Percentiles rank a stretch among this genome's conserved stretches.
phyloP scores from a whole-genome alignment of 108 stramenopile species.

The Hondaea fermentalgiana region DNA sequence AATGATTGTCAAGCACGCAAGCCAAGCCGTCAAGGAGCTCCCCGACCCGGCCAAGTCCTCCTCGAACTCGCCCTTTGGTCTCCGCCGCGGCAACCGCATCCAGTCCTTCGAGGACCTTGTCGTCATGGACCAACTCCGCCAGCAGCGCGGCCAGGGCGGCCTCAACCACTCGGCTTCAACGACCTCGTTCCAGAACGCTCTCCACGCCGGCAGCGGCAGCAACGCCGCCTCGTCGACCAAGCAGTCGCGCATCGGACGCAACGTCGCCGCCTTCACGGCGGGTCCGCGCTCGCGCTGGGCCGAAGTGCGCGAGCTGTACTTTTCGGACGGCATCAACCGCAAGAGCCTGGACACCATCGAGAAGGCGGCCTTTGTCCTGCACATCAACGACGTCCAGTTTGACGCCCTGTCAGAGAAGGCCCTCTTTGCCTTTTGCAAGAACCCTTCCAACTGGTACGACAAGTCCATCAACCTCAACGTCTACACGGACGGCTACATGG shows the following conservation, averaged over 20 bases:
- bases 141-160: background rate
- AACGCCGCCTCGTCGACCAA: background rate
- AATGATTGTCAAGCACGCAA: background rate
- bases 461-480: conserved; percentile 17
- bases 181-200: background rate
- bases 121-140: background rate
- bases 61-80: background rate
- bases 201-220: background rate
- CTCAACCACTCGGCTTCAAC: background rate
- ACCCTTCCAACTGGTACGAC: conserved; percentile 18
- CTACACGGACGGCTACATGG: background rate
- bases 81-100: background rate
- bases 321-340: conserved; percentile 18
- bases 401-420: background rate
- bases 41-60: background rate
- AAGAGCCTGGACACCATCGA: conserved; percentile 1
- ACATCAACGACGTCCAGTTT: background rate
- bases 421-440: background rate
- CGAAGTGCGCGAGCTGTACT: conserved; percentile 11
- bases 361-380: background rate
- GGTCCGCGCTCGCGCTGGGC: conserved; percentile 21
- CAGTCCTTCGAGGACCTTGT: conserved; percentile 18
- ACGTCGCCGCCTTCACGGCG: background rate
- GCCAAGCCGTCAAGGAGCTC: background rate
- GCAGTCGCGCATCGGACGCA: background rate